Evolutionary conservation across 805 yeast species (phyloP).

Genomic region (Candida ovalis): DNA sequence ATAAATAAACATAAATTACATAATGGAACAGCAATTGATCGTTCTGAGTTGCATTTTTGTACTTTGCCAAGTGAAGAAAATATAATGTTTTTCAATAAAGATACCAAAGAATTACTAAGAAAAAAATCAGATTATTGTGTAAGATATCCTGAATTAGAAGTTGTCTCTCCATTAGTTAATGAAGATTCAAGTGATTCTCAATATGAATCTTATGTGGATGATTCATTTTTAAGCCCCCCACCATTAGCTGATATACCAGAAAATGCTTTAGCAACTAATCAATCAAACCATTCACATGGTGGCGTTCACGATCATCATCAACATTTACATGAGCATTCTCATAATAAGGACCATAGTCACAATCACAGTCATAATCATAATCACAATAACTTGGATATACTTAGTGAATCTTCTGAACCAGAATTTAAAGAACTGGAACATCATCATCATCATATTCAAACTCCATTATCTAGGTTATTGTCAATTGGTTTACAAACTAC

Average conservation of each 20-base stretch:
- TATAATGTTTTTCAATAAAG: constrained; percentile 27
- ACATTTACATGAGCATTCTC: neutral
- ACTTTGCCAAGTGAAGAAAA: constrained; percentile 33
- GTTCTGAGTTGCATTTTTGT: constrained; percentile 29
- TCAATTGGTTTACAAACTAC: constrained; percentile 90
- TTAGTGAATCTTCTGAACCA: neutral
- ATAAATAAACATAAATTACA: constrained; percentile 22
- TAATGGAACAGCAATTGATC: constrained; percentile 5
- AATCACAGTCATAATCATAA: neutral
- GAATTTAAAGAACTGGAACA: constrained; percentile 19
- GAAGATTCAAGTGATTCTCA: constrained; percentile 4
- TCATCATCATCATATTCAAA: constrained; percentile 77
- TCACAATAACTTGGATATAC: constrained; percentile 9
- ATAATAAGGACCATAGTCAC: neutral
- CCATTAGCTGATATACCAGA: neutral
- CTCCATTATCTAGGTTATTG: constrained; percentile 73
- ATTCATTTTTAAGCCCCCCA: neutral
- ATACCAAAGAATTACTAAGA: constrained; percentile 21
- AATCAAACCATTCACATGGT: neutral
- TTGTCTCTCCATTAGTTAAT: constrained; percentile 30
- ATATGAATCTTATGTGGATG: neutral
- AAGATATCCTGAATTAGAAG: constrained; percentile 29
- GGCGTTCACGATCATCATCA: neutral
- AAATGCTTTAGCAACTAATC: neutral
- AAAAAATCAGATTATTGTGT: constrained; percentile 22